These are phyloP conservation scores for Capronia coronata DNA, from an alignment of 2,329 filamentous ascomycete species.

Conservation along the genomic window DNA sequence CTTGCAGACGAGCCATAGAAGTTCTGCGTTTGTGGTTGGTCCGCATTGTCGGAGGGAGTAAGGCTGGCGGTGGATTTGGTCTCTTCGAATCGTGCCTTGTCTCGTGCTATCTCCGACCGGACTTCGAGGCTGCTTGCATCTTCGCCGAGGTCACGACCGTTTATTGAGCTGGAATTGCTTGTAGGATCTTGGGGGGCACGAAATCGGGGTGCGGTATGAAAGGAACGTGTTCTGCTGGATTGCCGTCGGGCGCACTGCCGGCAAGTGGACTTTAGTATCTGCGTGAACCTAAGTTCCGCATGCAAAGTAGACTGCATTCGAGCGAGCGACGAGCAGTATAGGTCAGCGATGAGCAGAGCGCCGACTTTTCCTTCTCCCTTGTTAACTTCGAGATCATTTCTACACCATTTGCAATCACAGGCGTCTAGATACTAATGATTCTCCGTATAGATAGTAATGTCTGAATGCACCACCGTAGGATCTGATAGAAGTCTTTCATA, in stretches of 20 bases:
- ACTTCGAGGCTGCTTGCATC: conserved; percentile 8
- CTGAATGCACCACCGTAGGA: conserved; percentile 3
- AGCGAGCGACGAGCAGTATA: conserved; percentile 9
- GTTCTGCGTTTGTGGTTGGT: conserved; percentile 1
- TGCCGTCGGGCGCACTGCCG: conserved; percentile 20
- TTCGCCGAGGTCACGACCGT: conserved; percentile 4
- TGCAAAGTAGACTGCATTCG: conserved; percentile 27
- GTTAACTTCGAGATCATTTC: not conserved
- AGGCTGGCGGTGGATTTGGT: conserved; percentile 1
- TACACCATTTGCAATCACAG: not conserved
- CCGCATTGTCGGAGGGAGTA: conserved; percentile 3
- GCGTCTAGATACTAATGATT: not conserved
- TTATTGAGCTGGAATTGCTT: conserved; percentile 8
- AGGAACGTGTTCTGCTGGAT: conserved; percentile 13
- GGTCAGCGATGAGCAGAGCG: not conserved
- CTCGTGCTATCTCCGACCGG: conserved; percentile 11
- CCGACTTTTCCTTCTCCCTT: not conserved
- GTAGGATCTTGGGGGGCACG: conserved; percentile 13
- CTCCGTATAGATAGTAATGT: not conserved
- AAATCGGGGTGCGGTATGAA: conserved; percentile 16
- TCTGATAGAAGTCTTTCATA: not conserved
- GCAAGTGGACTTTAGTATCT: conserved; percentile 17
- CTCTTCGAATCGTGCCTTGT: conserved; percentile 3
- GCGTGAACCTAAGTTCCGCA: conserved; percentile 26
- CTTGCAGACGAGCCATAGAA: conserved; percentile 22